Evolutionary conservation across 192 early-diverging fungal genomes (phyloP).

Genomic region (Coemansia sp.): DNA sequence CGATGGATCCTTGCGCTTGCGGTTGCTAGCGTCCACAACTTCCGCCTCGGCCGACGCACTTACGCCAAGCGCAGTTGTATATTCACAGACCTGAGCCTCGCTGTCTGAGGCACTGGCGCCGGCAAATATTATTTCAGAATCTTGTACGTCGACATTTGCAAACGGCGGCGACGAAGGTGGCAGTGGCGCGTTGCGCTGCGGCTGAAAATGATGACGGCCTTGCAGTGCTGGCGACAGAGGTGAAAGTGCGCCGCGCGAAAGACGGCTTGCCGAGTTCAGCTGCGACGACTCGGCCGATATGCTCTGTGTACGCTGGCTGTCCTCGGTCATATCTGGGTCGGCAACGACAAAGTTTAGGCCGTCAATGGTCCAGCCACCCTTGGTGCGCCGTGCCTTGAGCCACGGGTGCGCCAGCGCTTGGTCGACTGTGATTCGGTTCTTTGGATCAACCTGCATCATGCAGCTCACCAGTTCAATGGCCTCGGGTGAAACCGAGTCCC

Average conservation of each 20-base stretch:
- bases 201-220: not conserved
- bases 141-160: constrained; percentile 1
- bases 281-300: constrained; percentile 46
- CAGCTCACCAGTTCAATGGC: constrained; percentile 57
- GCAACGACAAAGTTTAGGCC: constrained; percentile 33
- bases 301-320: constrained; percentile 50
- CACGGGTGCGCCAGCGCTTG: constrained; percentile 58
- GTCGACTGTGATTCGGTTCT: constrained; percentile 55
- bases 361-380: constrained; percentile 30
- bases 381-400: constrained; percentile 41
- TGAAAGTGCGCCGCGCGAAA: constrained; percentile 10
- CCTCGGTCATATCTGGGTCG: constrained; percentile 41
- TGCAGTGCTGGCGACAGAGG: constrained; percentile 19
- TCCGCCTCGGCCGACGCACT: constrained; percentile 5
- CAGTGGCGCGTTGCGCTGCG: constrained; percentile 29
- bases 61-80: constrained; percentile 9
- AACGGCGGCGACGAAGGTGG: constrained; percentile 21
- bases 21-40: constrained; percentile 2
- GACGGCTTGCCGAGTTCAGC: constrained; percentile 5
- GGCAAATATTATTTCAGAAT: constrained; percentile 14
- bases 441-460: constrained; percentile 56
- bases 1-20: constrained; percentile 54
- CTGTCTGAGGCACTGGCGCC: constrained; percentile 22
- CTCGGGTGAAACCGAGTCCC: constrained; percentile 70
- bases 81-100: constrained; percentile 8